Evolutionary conservation across 1,284 basidiomycete species (phyloP).

Genomic region (Cerioporus squamosus): DNA sequence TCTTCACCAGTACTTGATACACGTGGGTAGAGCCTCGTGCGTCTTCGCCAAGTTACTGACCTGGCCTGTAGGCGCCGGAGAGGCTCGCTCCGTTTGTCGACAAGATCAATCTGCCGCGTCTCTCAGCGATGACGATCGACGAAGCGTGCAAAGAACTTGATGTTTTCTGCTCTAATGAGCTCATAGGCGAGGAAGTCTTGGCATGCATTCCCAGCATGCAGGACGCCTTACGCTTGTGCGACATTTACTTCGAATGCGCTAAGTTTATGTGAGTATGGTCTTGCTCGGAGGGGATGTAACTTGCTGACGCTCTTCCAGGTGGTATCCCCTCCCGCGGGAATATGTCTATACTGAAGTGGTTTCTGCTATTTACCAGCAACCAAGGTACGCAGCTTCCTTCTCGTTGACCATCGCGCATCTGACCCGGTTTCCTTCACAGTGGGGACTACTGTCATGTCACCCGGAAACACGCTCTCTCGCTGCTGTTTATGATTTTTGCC

Average conservation of each 20-base stretch:
- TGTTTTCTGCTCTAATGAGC: slow-evolving; percentile 34
- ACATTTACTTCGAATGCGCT: slow-evolving; percentile 58
- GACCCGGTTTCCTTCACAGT: not conserved
- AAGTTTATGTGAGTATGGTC: slow-evolving; percentile 46
- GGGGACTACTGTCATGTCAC: slow-evolving; percentile 16
- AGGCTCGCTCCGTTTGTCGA: slow-evolving; percentile 10
- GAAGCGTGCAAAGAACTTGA: slow-evolving; percentile 38
- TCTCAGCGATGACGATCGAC: slow-evolving; percentile 27
- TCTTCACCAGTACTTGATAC: slow-evolving; percentile 50
- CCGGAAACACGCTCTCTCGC: slow-evolving; percentile 49
- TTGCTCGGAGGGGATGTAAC: slow-evolving; percentile 12
- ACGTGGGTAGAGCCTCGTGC: slow-evolving; percentile 38
- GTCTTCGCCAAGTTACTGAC: not conserved
- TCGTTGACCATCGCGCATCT: not conserved
- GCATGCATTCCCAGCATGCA: slow-evolving; percentile 50
- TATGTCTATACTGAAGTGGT: slow-evolving; percentile 56
- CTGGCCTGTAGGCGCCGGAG: slow-evolving; percentile 24
- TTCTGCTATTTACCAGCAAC: slow-evolving; percentile 44
- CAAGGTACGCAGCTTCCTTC: slow-evolving; percentile 35
- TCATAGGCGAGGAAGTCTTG: slow-evolving; percentile 45
- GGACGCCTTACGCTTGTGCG: slow-evolving; percentile 58
- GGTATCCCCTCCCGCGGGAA: slow-evolving; percentile 32
- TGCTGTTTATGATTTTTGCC: slow-evolving; percentile 56
- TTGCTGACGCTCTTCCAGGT: slow-evolving; percentile 18
- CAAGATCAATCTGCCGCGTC: slow-evolving; percentile 10